Conservation (phyloP, 2,329 filamentous ascomycete genomes). For the Colletotrichum eleusines region DNA sequence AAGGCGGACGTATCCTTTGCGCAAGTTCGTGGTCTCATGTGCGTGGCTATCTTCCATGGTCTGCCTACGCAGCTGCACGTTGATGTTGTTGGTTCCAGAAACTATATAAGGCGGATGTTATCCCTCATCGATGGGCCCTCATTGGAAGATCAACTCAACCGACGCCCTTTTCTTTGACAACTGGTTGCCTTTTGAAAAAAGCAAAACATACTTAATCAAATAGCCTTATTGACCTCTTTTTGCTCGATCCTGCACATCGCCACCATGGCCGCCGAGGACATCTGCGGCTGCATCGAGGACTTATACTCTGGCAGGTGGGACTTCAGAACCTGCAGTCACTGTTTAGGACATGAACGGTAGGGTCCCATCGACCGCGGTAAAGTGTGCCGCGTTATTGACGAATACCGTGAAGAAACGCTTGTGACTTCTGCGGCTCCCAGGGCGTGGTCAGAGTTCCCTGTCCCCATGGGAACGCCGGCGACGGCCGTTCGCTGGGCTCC, state of each 20-base stretch:
- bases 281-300: constrained; percentile 44
- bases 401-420: constrained; percentile 9
- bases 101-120: not conserved
- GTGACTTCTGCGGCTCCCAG: constrained; percentile 26
- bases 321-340: constrained; percentile 36
- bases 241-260: not conserved
- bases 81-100: not conserved
- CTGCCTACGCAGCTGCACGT: not conserved
- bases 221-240: not conserved
- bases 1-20: not conserved
- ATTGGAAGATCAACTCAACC: not conserved
- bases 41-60: not conserved
- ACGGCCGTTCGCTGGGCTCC: constrained; percentile 16
- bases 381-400: not conserved
- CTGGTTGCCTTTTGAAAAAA: too few species aligned
- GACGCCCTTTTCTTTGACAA: not conserved
- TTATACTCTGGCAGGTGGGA: constrained; percentile 33
- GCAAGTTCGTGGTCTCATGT: not conserved
- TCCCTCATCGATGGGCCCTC: not conserved
- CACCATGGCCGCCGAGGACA: constrained; percentile 33
- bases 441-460: constrained; percentile 39
- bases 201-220: not conserved
- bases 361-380: not conserved
- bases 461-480: constrained; percentile 17
- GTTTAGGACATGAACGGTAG: constrained; percentile 30